Evolutionary conservation across 2,329 filamentous ascomycete genomes (phyloP).

Genomic region (Trichothecium roseum): DNA sequence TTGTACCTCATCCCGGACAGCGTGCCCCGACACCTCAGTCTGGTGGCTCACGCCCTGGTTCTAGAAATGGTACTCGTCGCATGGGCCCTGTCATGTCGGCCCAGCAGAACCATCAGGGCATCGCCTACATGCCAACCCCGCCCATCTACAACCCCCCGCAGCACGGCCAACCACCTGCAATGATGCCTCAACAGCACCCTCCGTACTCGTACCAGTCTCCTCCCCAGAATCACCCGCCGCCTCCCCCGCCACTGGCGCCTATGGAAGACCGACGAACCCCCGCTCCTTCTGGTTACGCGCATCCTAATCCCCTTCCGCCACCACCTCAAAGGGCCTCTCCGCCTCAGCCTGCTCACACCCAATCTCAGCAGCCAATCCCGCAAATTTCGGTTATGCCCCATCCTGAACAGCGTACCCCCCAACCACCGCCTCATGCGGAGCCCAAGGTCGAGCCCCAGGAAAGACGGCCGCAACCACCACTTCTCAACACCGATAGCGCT

Average conservation of each 20-base stretch:
- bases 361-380: constrained; percentile 29
- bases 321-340: constrained; percentile 36
- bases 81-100: constrained; percentile 63
- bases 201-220: constrained; percentile 25
- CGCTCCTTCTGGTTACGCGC: constrained; percentile 56
- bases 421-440: constrained; percentile 41
- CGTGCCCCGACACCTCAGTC: constrained; percentile 73
- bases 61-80: constrained; percentile 68
- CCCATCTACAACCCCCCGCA: constrained; percentile 64
- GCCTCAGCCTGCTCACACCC: constrained; percentile 40
- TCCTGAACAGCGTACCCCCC: constrained; percentile 34
- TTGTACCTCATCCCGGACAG: constrained; percentile 24
- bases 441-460: constrained; percentile 38
- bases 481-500: constrained; percentile 38
- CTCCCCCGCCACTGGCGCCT: constrained; percentile 21
- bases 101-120: constrained; percentile 50
- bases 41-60: constrained; percentile 56
- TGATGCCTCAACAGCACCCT: constrained; percentile 26
- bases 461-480: constrained; percentile 25
- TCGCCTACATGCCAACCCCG: constrained; percentile 76
- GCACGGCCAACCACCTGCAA: constrained; percentile 26
- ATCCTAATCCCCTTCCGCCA: constrained; percentile 43
- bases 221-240: constrained; percentile 16
- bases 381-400: constrained; percentile 41
- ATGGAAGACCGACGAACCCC: constrained; percentile 67